phyloP scores from a whole-genome alignment of 1,139 yeast species.

The Meyerozyma sp. region DNA sequence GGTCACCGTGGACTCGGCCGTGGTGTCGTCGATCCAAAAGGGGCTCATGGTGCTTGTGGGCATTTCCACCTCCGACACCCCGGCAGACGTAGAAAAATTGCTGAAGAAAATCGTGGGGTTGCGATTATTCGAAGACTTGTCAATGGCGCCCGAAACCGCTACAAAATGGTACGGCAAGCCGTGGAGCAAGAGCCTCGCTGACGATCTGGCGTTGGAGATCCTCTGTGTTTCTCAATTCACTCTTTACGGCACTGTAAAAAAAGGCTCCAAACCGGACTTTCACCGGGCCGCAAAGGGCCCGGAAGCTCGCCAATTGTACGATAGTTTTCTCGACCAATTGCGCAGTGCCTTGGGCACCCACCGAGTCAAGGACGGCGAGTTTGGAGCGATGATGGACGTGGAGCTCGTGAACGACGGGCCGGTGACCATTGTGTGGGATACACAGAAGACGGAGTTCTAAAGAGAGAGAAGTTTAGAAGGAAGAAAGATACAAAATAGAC shows the following conservation, averaged over 20 bases:
- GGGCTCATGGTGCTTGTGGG: slow-evolving; percentile 86
- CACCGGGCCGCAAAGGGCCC: slow-evolving; percentile 83
- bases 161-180: slow-evolving; percentile 60
- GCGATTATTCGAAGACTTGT: slow-evolving; percentile 64
- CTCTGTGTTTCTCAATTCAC: slow-evolving; percentile 82
- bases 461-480: no score
- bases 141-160: slow-evolving; percentile 26
- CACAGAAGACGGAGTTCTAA: slow-evolving; percentile 15
- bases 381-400: slow-evolving; percentile 98
- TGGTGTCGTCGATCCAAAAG: slow-evolving; percentile 67
- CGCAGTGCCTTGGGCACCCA: slow-evolving; percentile 52
- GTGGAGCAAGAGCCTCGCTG: slow-evolving; percentile 35
- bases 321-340: slow-evolving; percentile 49
- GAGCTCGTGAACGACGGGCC: slow-evolving; percentile 81
- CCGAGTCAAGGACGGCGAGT: slow-evolving; percentile 77
- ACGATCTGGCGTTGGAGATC: slow-evolving; percentile 36
- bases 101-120: slow-evolving; percentile 63
- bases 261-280: slow-evolving; percentile 92
- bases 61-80: slow-evolving; percentile 68
- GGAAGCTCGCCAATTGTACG: slow-evolving; percentile 63
- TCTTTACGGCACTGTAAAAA: slow-evolving; percentile 71
- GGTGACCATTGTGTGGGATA: slow-evolving; percentile 68
- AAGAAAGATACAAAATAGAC: no score
- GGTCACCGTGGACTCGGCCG: slow-evolving; percentile 67
- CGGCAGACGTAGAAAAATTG: slow-evolving; percentile 62